Evolutionary conservation across 148 eudicot genomes (phyloP), one percentile per base, ranked within the genome.

Genomic region (Vaccinium myrtillus): DNA sequence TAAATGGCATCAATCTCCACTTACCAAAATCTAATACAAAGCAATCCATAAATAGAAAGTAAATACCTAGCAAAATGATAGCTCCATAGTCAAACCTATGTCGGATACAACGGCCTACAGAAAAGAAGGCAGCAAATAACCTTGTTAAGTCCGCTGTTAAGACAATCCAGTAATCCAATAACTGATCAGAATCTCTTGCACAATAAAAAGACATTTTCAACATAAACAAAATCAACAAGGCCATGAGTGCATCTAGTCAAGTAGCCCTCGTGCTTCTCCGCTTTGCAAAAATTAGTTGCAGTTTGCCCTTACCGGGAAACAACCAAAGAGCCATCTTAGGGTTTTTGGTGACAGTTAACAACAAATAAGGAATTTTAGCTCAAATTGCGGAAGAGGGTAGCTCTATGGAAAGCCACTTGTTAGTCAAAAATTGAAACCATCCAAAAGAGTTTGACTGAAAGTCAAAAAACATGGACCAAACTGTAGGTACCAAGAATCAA

Each of bases 1-100:
- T 8, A 18, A 75, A 78, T 78, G 30, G 16, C 74, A 61, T 43
- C 65, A 25, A 50, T 78, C 18, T 50, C 65, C 39, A 63, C 23
- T n/a, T 9, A 15, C 32, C 55, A 77, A 84, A 50, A 30, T 48
- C 59, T 12, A 56, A 19, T 14, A 79, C 9, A 18, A 14, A 80
- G 69, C 2, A 7, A 7, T 49, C 65, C 16, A 65, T 43, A 63
- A 83, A 78, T 63, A 51, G 69, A 80, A 8, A 56, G 77, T 27
- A 81, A 80, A 82, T 93, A 97, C 99, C 99, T 91, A 97, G 89
- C 76, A 95, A 93, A 83, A 97, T 95, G 89, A 97, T 84, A 56
- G 98, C 99, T 85, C 99, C 99, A 90, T 93, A 94, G 91, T 97
- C 99, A 80, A 73, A 89, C 87, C 88, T 95, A 83, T 97, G 98